Conservation (phyloP, 2,329 filamentous ascomycete species). For the Claviceps africana region DNA sequence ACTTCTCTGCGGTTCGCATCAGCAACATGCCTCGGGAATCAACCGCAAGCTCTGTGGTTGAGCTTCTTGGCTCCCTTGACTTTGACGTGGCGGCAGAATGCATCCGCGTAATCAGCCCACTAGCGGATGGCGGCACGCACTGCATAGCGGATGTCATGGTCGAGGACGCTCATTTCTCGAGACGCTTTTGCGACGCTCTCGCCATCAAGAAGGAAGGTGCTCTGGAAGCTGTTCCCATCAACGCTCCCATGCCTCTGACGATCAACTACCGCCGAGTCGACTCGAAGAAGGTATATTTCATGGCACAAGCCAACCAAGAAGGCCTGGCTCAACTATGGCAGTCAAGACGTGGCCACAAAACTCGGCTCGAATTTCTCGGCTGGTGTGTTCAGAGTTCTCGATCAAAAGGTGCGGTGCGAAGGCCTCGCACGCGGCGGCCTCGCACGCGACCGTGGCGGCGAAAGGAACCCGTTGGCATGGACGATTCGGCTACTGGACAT, state of each 20-base stretch:
- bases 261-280: conserved; percentile 18
- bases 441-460: conserved; percentile 3
- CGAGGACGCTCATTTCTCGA: neutral
- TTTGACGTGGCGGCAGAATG: neutral
- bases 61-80: conserved; percentile 7
- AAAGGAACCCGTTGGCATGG: conserved; percentile 1
- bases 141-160: neutral
- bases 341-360: conserved; percentile 8
- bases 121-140: neutral
- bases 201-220: neutral
- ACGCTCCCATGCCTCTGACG: conserved; percentile 8
- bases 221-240: conserved; percentile 4
- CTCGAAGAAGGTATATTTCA: conserved; percentile 20
- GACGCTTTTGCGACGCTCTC: neutral
- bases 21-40: conserved; percentile 12
- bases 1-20: conserved; percentile 23
- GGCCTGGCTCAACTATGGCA: conserved; percentile 18
- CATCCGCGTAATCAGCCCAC: neutral
- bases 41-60: conserved; percentile 9
- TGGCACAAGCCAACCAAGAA: conserved; percentile 21
- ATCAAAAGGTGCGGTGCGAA: neutral
- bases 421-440: conserved; percentile 3
- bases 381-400: neutral
- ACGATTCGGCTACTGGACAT: neutral
- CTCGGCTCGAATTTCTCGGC: conserved; percentile 10